Conservation (phyloP, 106 monocot species). For the Phalaenopsis aphrodite region DNA sequence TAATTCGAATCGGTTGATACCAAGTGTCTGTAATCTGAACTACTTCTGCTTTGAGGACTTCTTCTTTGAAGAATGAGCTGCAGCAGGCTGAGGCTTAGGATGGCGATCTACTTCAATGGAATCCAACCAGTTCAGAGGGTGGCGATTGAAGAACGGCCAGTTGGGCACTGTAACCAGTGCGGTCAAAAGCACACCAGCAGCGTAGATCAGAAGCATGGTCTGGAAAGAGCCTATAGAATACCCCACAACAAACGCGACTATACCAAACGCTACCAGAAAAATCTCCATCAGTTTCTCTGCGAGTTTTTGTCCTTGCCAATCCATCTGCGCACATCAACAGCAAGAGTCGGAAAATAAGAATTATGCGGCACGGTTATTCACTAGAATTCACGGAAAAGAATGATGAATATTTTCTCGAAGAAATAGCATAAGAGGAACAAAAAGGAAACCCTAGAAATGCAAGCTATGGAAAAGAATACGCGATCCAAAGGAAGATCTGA, state of each 20-base stretch:
- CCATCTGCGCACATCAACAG: slow-evolving; percentile 40
- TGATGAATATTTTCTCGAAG: neutral
- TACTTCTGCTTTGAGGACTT: slow-evolving; percentile 61
- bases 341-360: neutral
- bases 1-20: neutral
- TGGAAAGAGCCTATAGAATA: slow-evolving; percentile 61
- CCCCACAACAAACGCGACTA: slow-evolving; percentile 52
- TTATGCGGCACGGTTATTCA: neutral
- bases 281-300: slow-evolving; percentile 85
- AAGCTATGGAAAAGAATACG: neutral
- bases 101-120: slow-evolving; percentile 63
- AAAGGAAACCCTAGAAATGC: neutral
- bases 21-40: neutral
- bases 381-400: neutral
- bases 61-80: slow-evolving; percentile 34
- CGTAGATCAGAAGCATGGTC: slow-evolving; percentile 73
- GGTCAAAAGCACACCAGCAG: slow-evolving; percentile 73
- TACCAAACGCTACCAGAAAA: slow-evolving; percentile 51
- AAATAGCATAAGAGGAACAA: neutral
- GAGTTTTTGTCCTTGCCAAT: slow-evolving; percentile 94
- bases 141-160: slow-evolving; percentile 80
- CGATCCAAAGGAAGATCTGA: neutral
- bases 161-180: slow-evolving; percentile 75
- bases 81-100: slow-evolving; percentile 42
- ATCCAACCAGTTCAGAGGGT: slow-evolving; percentile 79